phyloP scores from a whole-genome alignment of 1,284 basidiomycete genomes.

The Sporisorium graminicola region DNA sequence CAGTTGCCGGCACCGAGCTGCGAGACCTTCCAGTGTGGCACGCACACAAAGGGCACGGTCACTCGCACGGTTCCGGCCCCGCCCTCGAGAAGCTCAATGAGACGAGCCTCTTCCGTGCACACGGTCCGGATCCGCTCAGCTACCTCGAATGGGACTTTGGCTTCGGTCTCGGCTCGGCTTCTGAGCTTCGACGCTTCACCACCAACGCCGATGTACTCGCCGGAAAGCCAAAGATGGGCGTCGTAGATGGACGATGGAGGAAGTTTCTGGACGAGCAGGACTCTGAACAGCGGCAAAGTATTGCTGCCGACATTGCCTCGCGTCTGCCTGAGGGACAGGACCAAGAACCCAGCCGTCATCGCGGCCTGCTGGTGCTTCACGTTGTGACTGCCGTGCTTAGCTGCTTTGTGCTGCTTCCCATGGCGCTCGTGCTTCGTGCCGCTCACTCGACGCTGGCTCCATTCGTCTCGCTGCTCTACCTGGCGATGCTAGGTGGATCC shows the following conservation, averaged over 20 bases:
- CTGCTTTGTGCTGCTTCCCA: constrained; percentile 62
- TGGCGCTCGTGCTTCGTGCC: constrained; percentile 58
- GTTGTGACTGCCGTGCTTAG: constrained; percentile 52
- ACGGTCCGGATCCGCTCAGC: constrained; percentile 66
- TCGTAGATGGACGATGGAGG: constrained; percentile 60
- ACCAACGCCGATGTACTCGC: constrained; percentile 36
- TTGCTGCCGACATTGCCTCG: constrained; percentile 52
- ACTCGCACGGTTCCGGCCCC: constrained; percentile 48
- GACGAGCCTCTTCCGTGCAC: constrained; percentile 54
- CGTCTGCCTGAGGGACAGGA: constrained; percentile 10
- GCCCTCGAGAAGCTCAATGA: constrained; percentile 55
- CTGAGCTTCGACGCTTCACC: constrained; percentile 53
- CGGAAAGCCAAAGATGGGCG: constrained; percentile 53
- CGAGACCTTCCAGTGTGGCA: constrained; percentile 30
- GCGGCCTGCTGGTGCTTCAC: constrained; percentile 40
- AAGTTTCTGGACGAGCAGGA: constrained; percentile 58
- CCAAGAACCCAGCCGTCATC: constrained; percentile 46
- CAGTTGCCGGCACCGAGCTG: constrained; percentile 19
- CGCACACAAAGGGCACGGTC: constrained; percentile 34
- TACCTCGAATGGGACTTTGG: constrained; percentile 68
- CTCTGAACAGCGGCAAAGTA: constrained; percentile 20
- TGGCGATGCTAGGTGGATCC: constrained; percentile 44
- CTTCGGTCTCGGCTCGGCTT: constrained; percentile 45
- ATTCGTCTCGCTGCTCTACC: constrained; percentile 53
- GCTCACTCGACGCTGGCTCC: constrained; percentile 59